Evolutionary conservation across 2,329 filamentous ascomycete genomes (phyloP), one percentile per base, ranked within the genome.

Genomic region (Fusarium incarnatum): DNA sequence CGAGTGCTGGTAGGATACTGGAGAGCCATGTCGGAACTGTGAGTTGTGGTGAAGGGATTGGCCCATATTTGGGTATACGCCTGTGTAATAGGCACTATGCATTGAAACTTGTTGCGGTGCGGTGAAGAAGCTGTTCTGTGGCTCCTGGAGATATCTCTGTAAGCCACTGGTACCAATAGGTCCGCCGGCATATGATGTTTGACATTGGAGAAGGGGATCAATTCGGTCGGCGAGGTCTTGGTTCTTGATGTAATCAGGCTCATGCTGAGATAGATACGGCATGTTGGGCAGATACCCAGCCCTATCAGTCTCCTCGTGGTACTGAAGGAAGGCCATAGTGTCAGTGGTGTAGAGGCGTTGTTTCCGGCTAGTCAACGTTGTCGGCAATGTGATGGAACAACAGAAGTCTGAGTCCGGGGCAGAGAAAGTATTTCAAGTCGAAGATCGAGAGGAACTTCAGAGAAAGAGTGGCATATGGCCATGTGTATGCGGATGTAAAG

Each of bases 131-230:
- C 22, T 50, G n/a, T 15, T 28, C 20, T 64, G 53, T 12, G 53
- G 48, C 28, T 70, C 73, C 15, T 61, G 61, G 2, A 74, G 56
- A 18, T 53, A 75, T 55, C 62, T 65, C 41, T 71, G 72, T 56
- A 70, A 68, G 28, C 58, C 44, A 25, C 42, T 60, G 47, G 34
- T 44, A 23, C 48, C 44, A 22, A 41, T 20, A 18, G 45, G 42
- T 16, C 47, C 32, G 22, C n/a, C 22, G 28, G 54, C 37, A 42
- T 41, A 56, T 20, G 27, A 30, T 32, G 52, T 15, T 8, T 42
- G 20, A n/a, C 32, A 42, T 48, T 60, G 63, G 28, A 71, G 67
- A 47, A 40, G 46, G 32, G 67, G 67, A 40, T 71, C 67, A 52
- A 70, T 68, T 28, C 28, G 67, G 30, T 20, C 44, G 25, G 22